Evolutionary conservation across 208 protist genomes (phyloP).

Genomic region (Trypanosoma avium): DNA sequence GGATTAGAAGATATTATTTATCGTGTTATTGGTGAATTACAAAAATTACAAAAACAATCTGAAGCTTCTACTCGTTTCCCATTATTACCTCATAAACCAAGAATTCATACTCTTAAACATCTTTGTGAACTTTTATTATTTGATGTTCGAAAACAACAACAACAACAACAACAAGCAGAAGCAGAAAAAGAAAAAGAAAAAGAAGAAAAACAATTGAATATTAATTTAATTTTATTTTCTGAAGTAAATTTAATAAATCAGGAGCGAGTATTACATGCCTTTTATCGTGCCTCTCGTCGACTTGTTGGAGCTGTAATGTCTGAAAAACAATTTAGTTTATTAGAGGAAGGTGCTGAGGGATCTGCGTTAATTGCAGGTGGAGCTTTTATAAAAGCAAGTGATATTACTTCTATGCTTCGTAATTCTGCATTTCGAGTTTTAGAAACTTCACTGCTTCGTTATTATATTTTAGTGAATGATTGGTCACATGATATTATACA

Average conservation of each 20-base stretch:
- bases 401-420: conserved; percentile 39
- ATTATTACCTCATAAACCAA: conserved; percentile 76
- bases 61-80: conserved; percentile 23
- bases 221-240: conserved; percentile 26
- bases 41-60: conserved; percentile 29
- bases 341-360: conserved; percentile 66
- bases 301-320: conserved; percentile 78
- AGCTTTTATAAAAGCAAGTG: conserved; percentile 13
- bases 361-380: conserved; percentile 59
- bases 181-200: background rate
- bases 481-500: too few species aligned
- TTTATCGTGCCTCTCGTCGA: conserved; percentile 53
- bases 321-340: conserved; percentile 64
- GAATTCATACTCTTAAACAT: conserved; percentile 71
- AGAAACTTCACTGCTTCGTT: conserved; percentile 60
- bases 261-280: conserved; percentile 40
- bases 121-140: conserved; percentile 59
- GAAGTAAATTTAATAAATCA: conserved; percentile 45
- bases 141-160: conserved; percentile 10
- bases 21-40: conserved; percentile 34
- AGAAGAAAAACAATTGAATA: background rate
- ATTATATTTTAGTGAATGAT: conserved; percentile 41
- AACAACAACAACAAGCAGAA: background rate
- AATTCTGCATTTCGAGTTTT: conserved; percentile 77
- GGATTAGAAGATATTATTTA: conserved; percentile 41